Conservation (phyloP, 805 yeast genomes). For the Candida orba region DNA sequence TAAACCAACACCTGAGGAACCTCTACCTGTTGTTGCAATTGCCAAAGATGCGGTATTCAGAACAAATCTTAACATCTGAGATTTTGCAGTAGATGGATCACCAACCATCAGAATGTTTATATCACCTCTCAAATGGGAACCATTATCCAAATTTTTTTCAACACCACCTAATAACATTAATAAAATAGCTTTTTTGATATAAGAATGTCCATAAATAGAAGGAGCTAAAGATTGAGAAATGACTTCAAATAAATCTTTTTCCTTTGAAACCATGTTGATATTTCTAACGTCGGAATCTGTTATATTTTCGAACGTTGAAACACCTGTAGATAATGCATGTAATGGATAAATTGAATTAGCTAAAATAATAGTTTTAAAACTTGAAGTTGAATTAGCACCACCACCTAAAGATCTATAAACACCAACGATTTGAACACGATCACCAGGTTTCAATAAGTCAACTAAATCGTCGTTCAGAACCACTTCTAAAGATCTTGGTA, state of each 20-base stretch:
- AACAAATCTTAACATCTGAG: slow-evolving; percentile 91
- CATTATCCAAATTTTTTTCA: slow-evolving; percentile 88
- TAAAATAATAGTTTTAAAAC: slow-evolving; percentile 75
- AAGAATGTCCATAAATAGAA: slow-evolving; percentile 87
- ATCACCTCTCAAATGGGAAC: slow-evolving; percentile 97
- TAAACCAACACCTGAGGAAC: slow-evolving; percentile 99
- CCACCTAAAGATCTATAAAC: slow-evolving; percentile 90
- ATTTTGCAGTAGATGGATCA: slow-evolving; percentile 97
- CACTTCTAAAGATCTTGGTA: slow-evolving; percentile 88
- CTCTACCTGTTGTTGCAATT: slow-evolving; percentile 97
- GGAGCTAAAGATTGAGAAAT: slow-evolving; percentile 89
- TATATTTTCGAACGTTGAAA: slow-evolving; percentile 59
- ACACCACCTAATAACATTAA: slow-evolving; percentile 90
- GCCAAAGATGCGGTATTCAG: slow-evolving; percentile 92
- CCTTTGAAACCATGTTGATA: slow-evolving; percentile 71
- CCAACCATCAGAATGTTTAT: slow-evolving; percentile 95
- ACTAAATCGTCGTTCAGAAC: slow-evolving; percentile 94
- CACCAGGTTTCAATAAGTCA: slow-evolving; percentile 91
- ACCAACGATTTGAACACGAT: slow-evolving; percentile 89
- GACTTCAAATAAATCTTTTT: slow-evolving; percentile 64
- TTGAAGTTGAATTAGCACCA: slow-evolving; percentile 43
- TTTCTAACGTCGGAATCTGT: slow-evolving; percentile 81
- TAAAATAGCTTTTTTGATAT: slow-evolving; percentile 84
- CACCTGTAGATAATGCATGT: slow-evolving; percentile 83
- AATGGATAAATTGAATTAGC: slow-evolving; percentile 87